These are phyloP conservation scores for Beta macrorhiza DNA, from an alignment of 179 eudicot genomes.

Conservation along the genomic window DNA sequence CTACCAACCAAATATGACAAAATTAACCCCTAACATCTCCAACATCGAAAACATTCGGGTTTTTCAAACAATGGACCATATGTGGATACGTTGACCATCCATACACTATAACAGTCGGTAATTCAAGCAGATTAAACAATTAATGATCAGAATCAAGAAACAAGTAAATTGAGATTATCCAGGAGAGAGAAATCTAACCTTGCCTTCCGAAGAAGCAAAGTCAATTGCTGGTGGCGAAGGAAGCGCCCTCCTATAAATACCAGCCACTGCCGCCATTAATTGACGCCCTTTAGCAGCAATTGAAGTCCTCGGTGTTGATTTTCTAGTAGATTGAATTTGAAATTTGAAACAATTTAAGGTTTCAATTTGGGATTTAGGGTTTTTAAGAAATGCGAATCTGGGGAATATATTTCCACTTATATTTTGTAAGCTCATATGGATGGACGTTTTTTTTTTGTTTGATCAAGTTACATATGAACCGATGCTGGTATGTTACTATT, in stretches of 20 bases:
- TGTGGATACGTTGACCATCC: no score
- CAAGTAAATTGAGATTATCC: neutral
- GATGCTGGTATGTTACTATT: neutral
- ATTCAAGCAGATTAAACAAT: neutral
- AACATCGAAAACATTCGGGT: neutral
- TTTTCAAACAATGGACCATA: neutral
- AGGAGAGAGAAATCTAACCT: conserved; percentile 28
- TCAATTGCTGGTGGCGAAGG: conserved; percentile 53
- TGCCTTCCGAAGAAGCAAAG: conserved; percentile 45
- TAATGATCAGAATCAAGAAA: neutral
- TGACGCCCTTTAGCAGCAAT: neutral
- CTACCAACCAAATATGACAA: no score
- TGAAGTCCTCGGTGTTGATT: neutral
- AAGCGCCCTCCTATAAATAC: conserved; percentile 37
- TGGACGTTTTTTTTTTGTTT: no score
- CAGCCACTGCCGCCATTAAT: conserved; percentile 39
- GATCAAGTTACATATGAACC: neutral
- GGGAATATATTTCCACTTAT: no score
- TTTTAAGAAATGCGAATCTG: neutral
- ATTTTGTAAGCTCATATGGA: no score
- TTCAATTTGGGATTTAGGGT: neutral
- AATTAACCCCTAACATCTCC: neutral
- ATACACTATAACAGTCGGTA: neutral
- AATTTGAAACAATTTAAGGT: neutral
- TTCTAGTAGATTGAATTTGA: neutral